A percentile compares a stretch with the other conserved stretches of the same genome.
Evolutionary conservation across 1,139 yeast genomes (phyloP).

Genomic region (Geotrichum australiense): DNA sequence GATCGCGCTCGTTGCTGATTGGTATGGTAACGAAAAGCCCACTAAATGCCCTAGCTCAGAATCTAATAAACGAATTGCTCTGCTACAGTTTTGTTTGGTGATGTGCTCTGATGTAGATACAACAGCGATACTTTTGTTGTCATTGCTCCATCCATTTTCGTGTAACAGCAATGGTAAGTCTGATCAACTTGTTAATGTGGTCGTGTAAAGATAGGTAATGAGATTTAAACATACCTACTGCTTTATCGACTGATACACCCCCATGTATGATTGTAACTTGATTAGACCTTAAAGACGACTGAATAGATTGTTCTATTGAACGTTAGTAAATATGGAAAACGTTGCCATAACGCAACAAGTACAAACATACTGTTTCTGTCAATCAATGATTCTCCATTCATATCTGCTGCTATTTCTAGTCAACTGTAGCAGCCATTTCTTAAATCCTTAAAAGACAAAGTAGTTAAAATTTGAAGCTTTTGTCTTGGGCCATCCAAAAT

Average conservation of each 20-base stretch:
- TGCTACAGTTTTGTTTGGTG: slow-evolving; percentile 10
- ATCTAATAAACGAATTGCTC: slow-evolving; percentile 7
- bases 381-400: background rate
- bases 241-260: slow-evolving; percentile 85
- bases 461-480: no score
- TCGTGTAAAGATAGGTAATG: background rate
- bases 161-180: slow-evolving; percentile 65
- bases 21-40: slow-evolving; percentile 60
- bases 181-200: slow-evolving; percentile 9
- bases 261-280: slow-evolving; percentile 72
- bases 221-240: slow-evolving; percentile 44
- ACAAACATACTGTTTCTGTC: background rate
- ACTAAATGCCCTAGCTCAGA: slow-evolving; percentile 25
- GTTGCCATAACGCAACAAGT: background rate
- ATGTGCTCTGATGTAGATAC: slow-evolving; percentile 34
- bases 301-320: slow-evolving; percentile 15
- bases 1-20: slow-evolving; percentile 46
- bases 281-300: slow-evolving; percentile 33
- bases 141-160: slow-evolving; percentile 54
- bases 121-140: slow-evolving; percentile 52
- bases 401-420: no score
- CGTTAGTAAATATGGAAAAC: background rate
- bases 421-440: no score
- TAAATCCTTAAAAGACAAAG: no score
- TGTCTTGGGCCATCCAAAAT: no score